Percentiles rank a stretch among this genome's conserved stretches.
These are phyloP conservation scores for Paraurostyla sp. DNA, from an alignment of 73 alveolate species.

Conservation along the genomic window DNA sequence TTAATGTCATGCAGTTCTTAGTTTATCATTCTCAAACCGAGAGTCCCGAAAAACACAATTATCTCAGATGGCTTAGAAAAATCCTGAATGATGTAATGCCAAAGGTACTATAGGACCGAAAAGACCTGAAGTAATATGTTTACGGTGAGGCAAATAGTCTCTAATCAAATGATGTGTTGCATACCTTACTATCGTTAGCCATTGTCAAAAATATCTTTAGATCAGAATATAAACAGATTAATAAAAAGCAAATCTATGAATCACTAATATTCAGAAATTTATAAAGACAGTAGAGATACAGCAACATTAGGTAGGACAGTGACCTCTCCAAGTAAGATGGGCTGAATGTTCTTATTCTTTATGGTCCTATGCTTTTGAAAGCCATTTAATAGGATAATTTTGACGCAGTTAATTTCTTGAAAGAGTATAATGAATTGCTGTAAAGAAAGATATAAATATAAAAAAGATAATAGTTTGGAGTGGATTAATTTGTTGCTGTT, in stretches of 20 bases:
- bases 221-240: not conserved
- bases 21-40: not conserved
- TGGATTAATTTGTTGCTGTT: not conserved
- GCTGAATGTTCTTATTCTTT: not conserved
- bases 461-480: not conserved
- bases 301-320: not conserved
- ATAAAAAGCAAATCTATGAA: not conserved
- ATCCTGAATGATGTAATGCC: not conserved
- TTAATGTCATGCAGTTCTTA: not conserved
- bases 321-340: not conserved
- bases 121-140: not conserved
- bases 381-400: not conserved
- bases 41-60: not conserved
- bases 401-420: not conserved
- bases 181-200: not conserved
- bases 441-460: not conserved
- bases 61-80: not conserved
- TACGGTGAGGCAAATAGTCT: not conserved
- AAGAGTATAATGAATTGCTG: not conserved
- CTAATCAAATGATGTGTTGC: not conserved
- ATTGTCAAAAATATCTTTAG: not conserved
- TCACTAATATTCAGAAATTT: not conserved
- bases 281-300: not conserved
- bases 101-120: not conserved
- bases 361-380: not conserved